Evolutionary conservation across 2,329 filamentous ascomycete species (phyloP).

Genomic region (Dactylellina haptotyla): DNA sequence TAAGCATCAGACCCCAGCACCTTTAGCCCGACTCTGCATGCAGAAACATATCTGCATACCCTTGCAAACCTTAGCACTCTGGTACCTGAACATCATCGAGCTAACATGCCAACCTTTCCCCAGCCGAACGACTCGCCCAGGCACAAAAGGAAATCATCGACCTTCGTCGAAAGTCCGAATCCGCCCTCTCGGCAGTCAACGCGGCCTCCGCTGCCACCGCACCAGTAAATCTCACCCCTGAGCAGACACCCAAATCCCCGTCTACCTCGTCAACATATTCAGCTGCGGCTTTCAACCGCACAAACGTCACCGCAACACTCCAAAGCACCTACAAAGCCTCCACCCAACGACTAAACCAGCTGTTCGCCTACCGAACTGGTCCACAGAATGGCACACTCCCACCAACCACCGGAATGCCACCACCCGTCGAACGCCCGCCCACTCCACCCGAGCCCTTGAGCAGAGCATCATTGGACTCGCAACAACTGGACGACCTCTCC

Average conservation of each 20-base stretch:
- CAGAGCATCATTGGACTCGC: constrained; percentile 57
- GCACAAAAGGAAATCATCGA: constrained; percentile 77
- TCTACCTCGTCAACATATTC: constrained; percentile 36
- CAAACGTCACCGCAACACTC: constrained; percentile 55
- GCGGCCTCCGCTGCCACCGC: constrained; percentile 33
- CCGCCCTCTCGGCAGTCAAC: constrained; percentile 60
- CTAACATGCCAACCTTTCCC: constrained; percentile 16
- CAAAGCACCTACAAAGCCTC: constrained; percentile 43
- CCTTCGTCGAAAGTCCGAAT: constrained; percentile 46
- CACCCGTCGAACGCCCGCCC: constrained; percentile 56
- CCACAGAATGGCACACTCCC: constrained; percentile 52
- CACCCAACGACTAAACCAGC: constrained; percentile 24
- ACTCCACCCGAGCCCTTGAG: constrained; percentile 53
- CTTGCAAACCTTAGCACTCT: too few species aligned
- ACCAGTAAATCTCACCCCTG: constrained; percentile 41
- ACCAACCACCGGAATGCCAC: constrained; percentile 58
- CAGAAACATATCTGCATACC: neutral
- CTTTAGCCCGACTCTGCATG: neutral
- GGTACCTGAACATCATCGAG: constrained; percentile 12
- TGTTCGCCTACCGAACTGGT: constrained; percentile 48
- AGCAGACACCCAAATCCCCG: constrained; percentile 41
- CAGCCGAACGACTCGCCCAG: constrained; percentile 70
- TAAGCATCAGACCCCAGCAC: constrained; percentile 59
- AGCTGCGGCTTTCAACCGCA: constrained; percentile 15
- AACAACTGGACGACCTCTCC: constrained; percentile 71